Evolutionary conservation across 352 stramenopile species (phyloP).

Genomic region (Pythium biforme): DNA sequence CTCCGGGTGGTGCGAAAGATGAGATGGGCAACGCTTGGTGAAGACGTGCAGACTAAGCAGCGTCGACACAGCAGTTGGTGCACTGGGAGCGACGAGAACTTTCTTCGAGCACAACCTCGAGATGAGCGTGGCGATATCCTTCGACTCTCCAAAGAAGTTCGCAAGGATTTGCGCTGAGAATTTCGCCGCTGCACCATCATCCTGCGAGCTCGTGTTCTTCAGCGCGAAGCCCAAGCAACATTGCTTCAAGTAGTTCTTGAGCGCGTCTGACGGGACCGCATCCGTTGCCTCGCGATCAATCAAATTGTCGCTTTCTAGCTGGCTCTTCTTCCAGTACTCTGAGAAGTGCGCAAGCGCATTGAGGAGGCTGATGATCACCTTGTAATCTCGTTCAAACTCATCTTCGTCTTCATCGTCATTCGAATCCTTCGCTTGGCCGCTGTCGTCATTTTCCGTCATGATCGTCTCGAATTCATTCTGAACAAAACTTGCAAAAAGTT

Average conservation of each 20-base stretch:
- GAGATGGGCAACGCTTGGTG: constrained; percentile 44
- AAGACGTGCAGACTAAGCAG: constrained; percentile 70
- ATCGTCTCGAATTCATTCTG: constrained; percentile 47
- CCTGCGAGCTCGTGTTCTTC: constrained; percentile 15
- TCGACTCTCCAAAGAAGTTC: constrained; percentile 42
- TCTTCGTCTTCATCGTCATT: constrained; percentile 36
- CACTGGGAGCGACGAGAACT: constrained; percentile 29
- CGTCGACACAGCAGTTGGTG: constrained; percentile 28
- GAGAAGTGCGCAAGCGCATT: constrained; percentile 58
- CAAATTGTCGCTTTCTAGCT: constrained; percentile 17
- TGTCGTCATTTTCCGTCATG: constrained; percentile 31
- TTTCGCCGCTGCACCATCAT: constrained; percentile 39
- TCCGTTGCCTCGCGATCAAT: constrained; percentile 25
- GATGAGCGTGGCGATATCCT: constrained; percentile 40
- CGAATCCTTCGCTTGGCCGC: constrained; percentile 16
- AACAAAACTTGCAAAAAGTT: constrained; percentile 55
- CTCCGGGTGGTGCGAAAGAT: constrained; percentile 11
- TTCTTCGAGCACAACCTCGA: constrained; percentile 56
- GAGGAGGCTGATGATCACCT: constrained; percentile 52
- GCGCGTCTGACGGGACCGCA: constrained; percentile 29
- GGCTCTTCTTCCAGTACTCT: constrained; percentile 35
- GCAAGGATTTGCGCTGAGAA: constrained; percentile 48
- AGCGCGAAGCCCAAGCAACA: constrained; percentile 45
- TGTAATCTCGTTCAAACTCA: constrained; percentile 24
- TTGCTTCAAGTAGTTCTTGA: constrained; percentile 44